These are phyloP conservation scores for Kuraishia molischiana DNA, from an alignment of 805 yeast species.

Conservation along the genomic window DNA sequence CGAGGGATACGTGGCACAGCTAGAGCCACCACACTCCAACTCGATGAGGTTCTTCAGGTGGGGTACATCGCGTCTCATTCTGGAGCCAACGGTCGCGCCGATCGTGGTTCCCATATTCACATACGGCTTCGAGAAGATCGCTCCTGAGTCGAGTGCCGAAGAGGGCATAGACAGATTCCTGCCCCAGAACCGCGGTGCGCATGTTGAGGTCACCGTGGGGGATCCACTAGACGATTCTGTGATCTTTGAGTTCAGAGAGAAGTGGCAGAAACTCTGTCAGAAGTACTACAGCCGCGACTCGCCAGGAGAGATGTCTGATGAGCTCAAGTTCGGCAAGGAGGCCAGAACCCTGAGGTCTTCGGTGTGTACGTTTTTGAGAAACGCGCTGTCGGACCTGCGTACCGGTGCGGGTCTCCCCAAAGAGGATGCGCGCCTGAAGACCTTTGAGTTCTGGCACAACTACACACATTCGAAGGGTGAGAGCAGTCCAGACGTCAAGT, in stretches of 20 bases:
- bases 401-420: slow-evolving; percentile 31
- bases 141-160: slow-evolving; percentile 65
- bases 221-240: slow-evolving; percentile 50
- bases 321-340: slow-evolving; percentile 50
- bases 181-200: slow-evolving; percentile 58
- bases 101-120: slow-evolving; percentile 80
- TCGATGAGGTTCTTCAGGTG: slow-evolving; percentile 94
- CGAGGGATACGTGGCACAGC: slow-evolving; percentile 86
- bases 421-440: slow-evolving; percentile 63
- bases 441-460: slow-evolving; percentile 66
- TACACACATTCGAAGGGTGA: slow-evolving; percentile 57
- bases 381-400: slow-evolving; percentile 42
- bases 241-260: slow-evolving; percentile 50
- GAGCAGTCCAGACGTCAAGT: slow-evolving; percentile 58
- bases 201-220: slow-evolving; percentile 64
- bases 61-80: slow-evolving; percentile 81
- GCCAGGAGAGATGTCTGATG: slow-evolving; percentile 51
- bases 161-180: slow-evolving; percentile 44
- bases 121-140: slow-evolving; percentile 78
- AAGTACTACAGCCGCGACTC: slow-evolving; percentile 39
- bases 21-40: slow-evolving; percentile 66
- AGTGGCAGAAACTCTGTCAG: slow-evolving; percentile 59
- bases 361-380: slow-evolving; percentile 61
- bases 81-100: slow-evolving; percentile 80
- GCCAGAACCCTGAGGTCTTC: slow-evolving; percentile 60